A percentile compares a stretch with the other conserved stretches of the same genome.
Evolutionary conservation across 768 basidiomycete species (phyloP).

Genomic region (Saitozyma sp.): DNA sequence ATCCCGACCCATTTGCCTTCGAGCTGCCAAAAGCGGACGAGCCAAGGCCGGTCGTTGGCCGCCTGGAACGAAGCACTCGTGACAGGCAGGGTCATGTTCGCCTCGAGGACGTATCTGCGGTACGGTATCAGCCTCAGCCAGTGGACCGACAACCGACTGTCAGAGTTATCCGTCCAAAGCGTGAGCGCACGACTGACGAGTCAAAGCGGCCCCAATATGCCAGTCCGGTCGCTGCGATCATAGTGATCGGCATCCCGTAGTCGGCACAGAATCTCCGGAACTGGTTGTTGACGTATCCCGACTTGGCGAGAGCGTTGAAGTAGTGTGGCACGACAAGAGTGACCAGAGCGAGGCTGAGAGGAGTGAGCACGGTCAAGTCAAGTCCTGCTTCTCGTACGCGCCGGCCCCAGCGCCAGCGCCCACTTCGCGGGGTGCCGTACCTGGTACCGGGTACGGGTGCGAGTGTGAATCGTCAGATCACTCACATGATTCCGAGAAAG

Average conservation of each 20-base stretch:
- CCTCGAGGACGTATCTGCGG: slow-evolving; percentile 54
- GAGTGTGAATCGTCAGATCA: background rate
- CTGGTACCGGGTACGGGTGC: too few relatives aligned
- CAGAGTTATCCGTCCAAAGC: background rate
- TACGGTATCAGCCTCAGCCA: background rate
- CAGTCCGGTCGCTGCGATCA: slow-evolving; percentile 71
- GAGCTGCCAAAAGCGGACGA: slow-evolving; percentile 85
- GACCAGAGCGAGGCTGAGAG: slow-evolving; percentile 67
- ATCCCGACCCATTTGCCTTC: slow-evolving; percentile 85
- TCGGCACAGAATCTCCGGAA: slow-evolving; percentile 75
- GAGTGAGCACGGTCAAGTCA: background rate
- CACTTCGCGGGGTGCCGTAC: too few relatives aligned
- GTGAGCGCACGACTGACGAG: slow-evolving; percentile 17
- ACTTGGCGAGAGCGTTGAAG: slow-evolving; percentile 67
- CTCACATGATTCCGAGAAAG: slow-evolving; percentile 50
- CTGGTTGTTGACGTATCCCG: slow-evolving; percentile 69
- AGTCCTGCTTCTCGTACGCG: background rate
- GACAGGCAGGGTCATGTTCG: slow-evolving; percentile 64
- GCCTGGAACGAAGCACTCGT: slow-evolving; percentile 66
- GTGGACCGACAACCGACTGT: too few relatives aligned
- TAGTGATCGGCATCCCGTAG: slow-evolving; percentile 87
- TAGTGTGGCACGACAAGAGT: slow-evolving; percentile 75
- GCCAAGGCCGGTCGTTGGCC: slow-evolving; percentile 71
- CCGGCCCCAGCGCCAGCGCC: too few relatives aligned
- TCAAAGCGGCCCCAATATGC: slow-evolving; percentile 85